phyloP scores from a whole-genome alignment of 106 monocot species.

The Acorus calamus region DNA sequence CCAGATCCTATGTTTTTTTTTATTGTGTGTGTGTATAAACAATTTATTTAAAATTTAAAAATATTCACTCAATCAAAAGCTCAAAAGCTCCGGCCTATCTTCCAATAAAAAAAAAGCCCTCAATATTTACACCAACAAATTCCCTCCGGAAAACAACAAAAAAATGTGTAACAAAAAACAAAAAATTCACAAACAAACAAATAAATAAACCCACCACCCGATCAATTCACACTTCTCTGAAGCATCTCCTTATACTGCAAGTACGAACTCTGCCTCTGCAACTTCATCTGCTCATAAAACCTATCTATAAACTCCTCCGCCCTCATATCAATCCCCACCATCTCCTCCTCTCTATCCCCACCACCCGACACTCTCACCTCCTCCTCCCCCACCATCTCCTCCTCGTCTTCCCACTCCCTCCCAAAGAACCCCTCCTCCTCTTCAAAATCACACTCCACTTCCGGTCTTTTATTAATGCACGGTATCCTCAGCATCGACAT shows the following conservation, averaged over 20 bases:
- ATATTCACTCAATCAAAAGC: too few relatives aligned
- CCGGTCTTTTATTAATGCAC: not conserved
- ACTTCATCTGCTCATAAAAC: conserved; percentile 42
- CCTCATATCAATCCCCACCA: conserved; percentile 29
- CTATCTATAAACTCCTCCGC: conserved; percentile 37
- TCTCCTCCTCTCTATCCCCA: too few relatives aligned
- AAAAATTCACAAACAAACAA: not conserved
- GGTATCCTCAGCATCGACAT: not conserved
- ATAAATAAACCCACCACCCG: too few relatives aligned
- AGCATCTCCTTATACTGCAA: conserved; percentile 31
- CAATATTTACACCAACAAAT: not conserved
- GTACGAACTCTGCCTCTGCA: conserved; percentile 29
- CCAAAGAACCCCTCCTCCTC: too few relatives aligned
- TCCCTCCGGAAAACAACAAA: not conserved
- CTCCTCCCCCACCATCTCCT: not conserved
- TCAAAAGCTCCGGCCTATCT: too few relatives aligned
- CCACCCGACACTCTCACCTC: too few relatives aligned
- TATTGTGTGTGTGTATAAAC: too few relatives aligned
- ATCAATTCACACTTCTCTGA: conserved; percentile 9
- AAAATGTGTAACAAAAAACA: not conserved
- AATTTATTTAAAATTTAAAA: too few relatives aligned
- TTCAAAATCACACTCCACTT: not conserved
- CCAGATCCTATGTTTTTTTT: too few relatives aligned
- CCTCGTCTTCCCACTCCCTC: conserved; percentile 1
- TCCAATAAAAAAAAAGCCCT: not conserved